These are phyloP conservation scores for Sarcomyxa edulis DNA, from an alignment of 768 basidiomycete species.

Conservation along the genomic window DNA sequence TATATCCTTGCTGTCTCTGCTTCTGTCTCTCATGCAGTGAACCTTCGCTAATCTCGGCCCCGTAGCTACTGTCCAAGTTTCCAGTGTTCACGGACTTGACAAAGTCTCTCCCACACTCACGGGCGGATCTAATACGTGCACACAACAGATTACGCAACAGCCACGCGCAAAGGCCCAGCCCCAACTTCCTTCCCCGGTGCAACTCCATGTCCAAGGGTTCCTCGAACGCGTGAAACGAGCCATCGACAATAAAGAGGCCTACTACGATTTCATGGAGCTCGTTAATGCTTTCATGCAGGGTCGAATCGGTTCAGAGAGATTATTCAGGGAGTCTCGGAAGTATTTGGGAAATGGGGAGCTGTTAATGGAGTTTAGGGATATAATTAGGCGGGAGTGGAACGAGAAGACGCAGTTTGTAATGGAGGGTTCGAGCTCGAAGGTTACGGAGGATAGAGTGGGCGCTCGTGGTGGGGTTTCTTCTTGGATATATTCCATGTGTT, in stretches of 20 bases:
- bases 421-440: conserved; percentile 46
- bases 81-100: too few relatives aligned
- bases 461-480: too few relatives aligned
- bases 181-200: conserved; percentile 9
- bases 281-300: conserved; percentile 94
- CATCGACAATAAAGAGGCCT: conserved; percentile 68
- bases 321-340: conserved; percentile 74
- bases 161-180: conserved; percentile 6
- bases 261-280: conserved; percentile 93
- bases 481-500: too few relatives aligned
- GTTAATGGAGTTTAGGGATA: conserved; percentile 75
- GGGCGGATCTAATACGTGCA: too few relatives aligned
- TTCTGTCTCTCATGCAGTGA: too few relatives aligned
- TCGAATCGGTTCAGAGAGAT: conserved; percentile 79
- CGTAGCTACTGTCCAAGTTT: too few relatives aligned
- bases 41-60: too few relatives aligned
- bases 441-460: too few relatives aligned
- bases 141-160: too few relatives aligned
- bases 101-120: too few relatives aligned
- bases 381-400: conserved; percentile 83
- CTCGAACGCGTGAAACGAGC: conserved; percentile 85
- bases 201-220: conserved; percentile 43
- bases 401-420: too few relatives aligned
- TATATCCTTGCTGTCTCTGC: conserved; percentile 27
- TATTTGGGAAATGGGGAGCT: conserved; percentile 78